Percentiles rank a stretch among this genome's conserved stretches.
These are phyloP conservation scores for Metschnikowia gelsemii DNA, from an alignment of 805 yeast genomes.

Conservation along the genomic window DNA sequence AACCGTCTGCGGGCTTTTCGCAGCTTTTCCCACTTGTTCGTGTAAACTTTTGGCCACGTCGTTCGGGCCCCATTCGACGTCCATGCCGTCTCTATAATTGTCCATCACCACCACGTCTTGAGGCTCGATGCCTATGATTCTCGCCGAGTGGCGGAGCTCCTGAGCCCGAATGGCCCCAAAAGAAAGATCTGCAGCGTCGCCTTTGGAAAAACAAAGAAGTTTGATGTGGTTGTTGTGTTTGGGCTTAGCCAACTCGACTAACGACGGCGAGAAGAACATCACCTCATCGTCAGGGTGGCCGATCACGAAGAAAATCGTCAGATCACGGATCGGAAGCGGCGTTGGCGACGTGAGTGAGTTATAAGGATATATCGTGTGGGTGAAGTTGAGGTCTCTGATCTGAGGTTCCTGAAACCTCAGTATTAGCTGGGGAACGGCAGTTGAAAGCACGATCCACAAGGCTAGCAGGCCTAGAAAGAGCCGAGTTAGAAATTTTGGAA, in stretches of 20 bases:
- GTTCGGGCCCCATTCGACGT: constrained; percentile 56
- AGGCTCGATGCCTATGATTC: constrained; percentile 49
- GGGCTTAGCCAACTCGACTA: constrained; percentile 50
- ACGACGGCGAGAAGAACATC: constrained; percentile 90
- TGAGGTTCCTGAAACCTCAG: constrained; percentile 30
- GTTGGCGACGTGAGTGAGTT: constrained; percentile 37
- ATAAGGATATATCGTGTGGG: constrained; percentile 31
- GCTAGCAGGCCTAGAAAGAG: constrained; percentile 28
- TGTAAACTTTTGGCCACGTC: constrained; percentile 42
- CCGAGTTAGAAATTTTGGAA: constrained; percentile 13
- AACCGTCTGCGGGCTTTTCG: constrained; percentile 26
- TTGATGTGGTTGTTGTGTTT: constrained; percentile 51
- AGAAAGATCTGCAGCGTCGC: constrained; percentile 63
- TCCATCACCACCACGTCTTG: constrained; percentile 48
- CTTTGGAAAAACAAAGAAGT: constrained; percentile 71
- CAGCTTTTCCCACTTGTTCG: constrained; percentile 23
- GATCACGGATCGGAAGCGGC: constrained; percentile 32
- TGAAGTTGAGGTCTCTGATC: constrained; percentile 28
- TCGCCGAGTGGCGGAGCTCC: constrained; percentile 60
- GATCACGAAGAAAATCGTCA: constrained; percentile 53
- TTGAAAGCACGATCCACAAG: constrained; percentile 40
- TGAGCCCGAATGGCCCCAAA: constrained; percentile 59
- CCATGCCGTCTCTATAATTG: constrained; percentile 62
- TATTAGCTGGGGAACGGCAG: constrained; percentile 39
- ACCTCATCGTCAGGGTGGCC: constrained; percentile 99